Conservation (phyloP, 1,284 basidiomycete genomes). For the Flammula alnicola region DNA sequence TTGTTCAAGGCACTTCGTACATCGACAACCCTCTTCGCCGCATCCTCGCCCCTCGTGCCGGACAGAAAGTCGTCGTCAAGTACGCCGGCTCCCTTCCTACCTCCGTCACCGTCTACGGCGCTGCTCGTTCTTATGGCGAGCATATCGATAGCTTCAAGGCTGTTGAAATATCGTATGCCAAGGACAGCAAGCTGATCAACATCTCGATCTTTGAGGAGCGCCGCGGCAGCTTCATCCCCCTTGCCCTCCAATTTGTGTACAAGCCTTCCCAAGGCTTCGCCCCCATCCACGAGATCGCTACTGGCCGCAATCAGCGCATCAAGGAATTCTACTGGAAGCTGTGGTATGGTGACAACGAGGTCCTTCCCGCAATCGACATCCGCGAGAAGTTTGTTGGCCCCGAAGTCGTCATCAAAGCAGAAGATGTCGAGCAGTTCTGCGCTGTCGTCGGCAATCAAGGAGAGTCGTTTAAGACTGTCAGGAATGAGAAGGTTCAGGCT, state of each 20-base stretch:
- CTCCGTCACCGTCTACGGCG: slow-evolving; percentile 73
- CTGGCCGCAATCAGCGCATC: slow-evolving; percentile 89
- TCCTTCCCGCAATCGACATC: slow-evolving; percentile 76
- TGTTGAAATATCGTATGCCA: slow-evolving; percentile 72
- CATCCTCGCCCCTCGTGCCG: slow-evolving; percentile 80
- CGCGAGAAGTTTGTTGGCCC: slow-evolving; percentile 84
- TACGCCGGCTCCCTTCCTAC: slow-evolving; percentile 50
- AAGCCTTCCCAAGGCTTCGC: slow-evolving; percentile 89
- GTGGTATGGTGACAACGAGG: slow-evolving; percentile 89
- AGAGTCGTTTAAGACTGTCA: slow-evolving; percentile 84
- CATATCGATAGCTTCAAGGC: slow-evolving; percentile 85
- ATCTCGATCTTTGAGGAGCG: slow-evolving; percentile 89
- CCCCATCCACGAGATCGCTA: slow-evolving; percentile 91
- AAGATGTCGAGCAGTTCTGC: slow-evolving; percentile 89
- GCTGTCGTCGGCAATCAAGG: slow-evolving; percentile 92
- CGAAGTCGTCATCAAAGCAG: slow-evolving; percentile 78
- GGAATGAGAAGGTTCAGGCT: slow-evolving; percentile 75
- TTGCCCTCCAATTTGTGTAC: slow-evolving; percentile 85
- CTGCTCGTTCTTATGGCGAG: slow-evolving; percentile 79
- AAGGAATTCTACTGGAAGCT: slow-evolving; percentile 97
- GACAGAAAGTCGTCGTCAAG: slow-evolving; percentile 77
- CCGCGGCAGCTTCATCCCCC: slow-evolving; percentile 75
- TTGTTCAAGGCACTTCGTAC: slow-evolving; percentile 86
- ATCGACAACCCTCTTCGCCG: slow-evolving; percentile 91
- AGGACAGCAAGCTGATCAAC: slow-evolving; percentile 63